Evolutionary conservation across 2,329 filamentous ascomycete genomes (phyloP), one percentile per base, ranked within the genome.

Genomic region (Scortechinia acanthostroma): DNA sequence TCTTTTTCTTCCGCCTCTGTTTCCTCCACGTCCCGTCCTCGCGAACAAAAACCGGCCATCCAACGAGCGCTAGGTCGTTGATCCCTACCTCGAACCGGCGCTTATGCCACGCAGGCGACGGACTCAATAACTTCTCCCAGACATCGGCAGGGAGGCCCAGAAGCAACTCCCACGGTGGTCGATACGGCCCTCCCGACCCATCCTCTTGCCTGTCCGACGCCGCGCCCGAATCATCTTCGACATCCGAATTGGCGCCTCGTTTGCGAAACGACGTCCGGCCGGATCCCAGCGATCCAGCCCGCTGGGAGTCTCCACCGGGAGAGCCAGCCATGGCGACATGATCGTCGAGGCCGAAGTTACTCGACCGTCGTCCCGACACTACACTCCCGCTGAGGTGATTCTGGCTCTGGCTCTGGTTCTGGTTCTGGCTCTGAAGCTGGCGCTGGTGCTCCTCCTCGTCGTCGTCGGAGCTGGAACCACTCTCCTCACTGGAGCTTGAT

Each of bases 41-140:
- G 25, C 65, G 65, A 33, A 74, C 70, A 56, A 76, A 79, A 3
- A 78, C 65, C 4, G 77, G 77, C 60, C 74, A 73, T 5, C 77
- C 76, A 16, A 80, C 58, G 53, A 79, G 77, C 2, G 73, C 72
- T 42, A 77, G 58, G 45, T 77, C 74, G 52, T 78, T 74, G 16
- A 80, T 62, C 10, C 68, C 69, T 48, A 80, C 63, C 53, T 81
- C 77, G 52, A 80, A 80, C 22, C 66, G 65, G 45, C 68, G 66
- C 55, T 77, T 80, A 57, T 77, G 72, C 62, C 71, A 70, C 20
- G 70, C 66, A 10, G 65, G 61, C 23, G 69, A 66, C 4, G 77
- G 76, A 44, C 70, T 71, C 14, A 81, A 56, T 22, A 80, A 51
- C 47, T 73, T 76, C 53, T 77, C 74, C 53, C 79, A 66, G 2